Evolutionary conservation across 2,329 filamentous ascomycete species (phyloP), one percentile per base, ranked within the genome.

Genomic region (Fusarium temperatum): DNA sequence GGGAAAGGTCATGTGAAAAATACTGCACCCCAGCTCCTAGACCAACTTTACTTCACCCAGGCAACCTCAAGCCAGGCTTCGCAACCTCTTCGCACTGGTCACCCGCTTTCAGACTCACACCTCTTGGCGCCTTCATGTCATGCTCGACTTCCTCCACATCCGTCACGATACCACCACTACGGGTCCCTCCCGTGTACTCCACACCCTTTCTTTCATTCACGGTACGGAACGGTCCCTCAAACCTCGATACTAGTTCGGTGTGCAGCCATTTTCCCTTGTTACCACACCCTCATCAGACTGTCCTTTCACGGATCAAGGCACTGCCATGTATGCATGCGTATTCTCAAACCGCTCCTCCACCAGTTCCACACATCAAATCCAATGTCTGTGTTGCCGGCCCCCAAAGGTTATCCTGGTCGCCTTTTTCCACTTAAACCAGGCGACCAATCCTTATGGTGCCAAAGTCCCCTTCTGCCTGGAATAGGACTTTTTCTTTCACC

Each of bases 401-500:
- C 62, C 57, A 68, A 60, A 53, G 41, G 44, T 59, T 44, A 68
- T 50, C 66, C 71, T 64, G 60, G 70, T 55, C 66, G 38, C 56
- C 28, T 51, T 55, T 60, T 70, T 30, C 67, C 66, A 63, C 56
- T 58, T 64, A 60, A 68, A 66, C 67, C 57, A 74, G 62, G 70
- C 61, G 56, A 62, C 70, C 70, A 73, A 71, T 74, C 61, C 53
- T 60, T 28, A 54, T 62, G 32, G 57, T 26, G 36, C 57, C 70
- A 74, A 67, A 73, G 70, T 71, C 53, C 70, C 50, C 50, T 74
- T 64, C 71, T 73, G 67, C 71, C 71, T 74, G 54, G 58, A 74
- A 74, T 72, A 74, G 71, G 71, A 72, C 71, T 60, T 74, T 61
- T 66, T 36, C 20, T 42, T 54, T 41, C 47, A 51, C 36, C 32